phyloP scores from a whole-genome alignment of 441 rosid species.

The Erysimum pusillum region DNA sequence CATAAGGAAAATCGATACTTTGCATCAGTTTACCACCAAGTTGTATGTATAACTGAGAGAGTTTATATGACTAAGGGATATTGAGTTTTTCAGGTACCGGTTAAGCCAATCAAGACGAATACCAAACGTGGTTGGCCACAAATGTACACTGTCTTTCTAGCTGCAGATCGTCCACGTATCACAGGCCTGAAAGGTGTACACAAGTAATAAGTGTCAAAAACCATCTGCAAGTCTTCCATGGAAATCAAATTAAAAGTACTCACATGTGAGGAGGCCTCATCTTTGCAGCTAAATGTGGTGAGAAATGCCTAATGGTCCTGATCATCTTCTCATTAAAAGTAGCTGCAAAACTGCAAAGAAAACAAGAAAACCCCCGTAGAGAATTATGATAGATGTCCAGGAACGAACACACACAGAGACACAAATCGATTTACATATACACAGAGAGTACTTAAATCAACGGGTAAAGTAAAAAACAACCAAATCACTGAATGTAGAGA shows the following conservation, averaged over 20 bases:
- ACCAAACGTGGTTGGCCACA: slow-evolving; percentile 96
- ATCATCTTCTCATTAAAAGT: slow-evolving; percentile 91
- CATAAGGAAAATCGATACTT: too few relatives aligned
- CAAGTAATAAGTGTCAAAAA: too few relatives aligned
- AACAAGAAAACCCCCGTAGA: slow-evolving; percentile 1
- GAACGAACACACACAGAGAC: neutral
- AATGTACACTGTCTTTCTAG: slow-evolving; percentile 78
- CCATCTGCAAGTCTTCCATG: too few relatives aligned
- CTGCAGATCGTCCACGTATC: slow-evolving; percentile 91
- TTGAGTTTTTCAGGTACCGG: too few relatives aligned
- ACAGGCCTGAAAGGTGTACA: slow-evolving; percentile 76
- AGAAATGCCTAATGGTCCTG: slow-evolving; percentile 87
- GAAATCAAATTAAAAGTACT: slow-evolving; percentile 42
- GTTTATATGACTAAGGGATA: too few relatives aligned
- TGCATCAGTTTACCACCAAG: too few relatives aligned
- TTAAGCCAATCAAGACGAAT: too few relatives aligned
- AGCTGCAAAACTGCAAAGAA: slow-evolving; percentile 84
- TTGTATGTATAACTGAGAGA: too few relatives aligned
- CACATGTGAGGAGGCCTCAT: slow-evolving; percentile 98
- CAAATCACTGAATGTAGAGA: neutral
- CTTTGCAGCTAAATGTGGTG: slow-evolving; percentile 96
- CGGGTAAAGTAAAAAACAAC: neutral
- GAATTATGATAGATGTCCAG: slow-evolving; percentile 9
- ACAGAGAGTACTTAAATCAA: neutral
- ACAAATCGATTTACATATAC: slow-evolving; percentile 18